Evolutionary conservation across 352 stramenopile genomes (phyloP).

Genomic region (Pythium myriotylum): DNA sequence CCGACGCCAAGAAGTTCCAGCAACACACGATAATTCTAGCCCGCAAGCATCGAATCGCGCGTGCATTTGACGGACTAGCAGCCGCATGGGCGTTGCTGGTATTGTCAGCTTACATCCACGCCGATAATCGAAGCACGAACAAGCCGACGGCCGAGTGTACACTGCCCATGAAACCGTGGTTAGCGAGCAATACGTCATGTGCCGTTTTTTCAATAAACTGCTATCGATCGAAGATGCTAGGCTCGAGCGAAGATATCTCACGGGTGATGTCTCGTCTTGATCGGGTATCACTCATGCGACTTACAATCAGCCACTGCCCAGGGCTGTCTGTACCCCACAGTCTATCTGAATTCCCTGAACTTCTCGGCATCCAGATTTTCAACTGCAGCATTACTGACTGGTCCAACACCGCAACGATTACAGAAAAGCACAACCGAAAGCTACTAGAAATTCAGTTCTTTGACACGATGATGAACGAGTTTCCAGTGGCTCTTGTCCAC

Average conservation of each 20-base stretch:
- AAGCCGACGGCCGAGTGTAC: neutral
- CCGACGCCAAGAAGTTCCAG: neutral
- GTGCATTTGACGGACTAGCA: neutral
- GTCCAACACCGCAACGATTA: neutral
- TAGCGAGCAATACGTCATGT: constrained; percentile 12
- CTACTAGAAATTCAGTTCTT: neutral
- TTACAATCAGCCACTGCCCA: constrained; percentile 22
- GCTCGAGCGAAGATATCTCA: neutral
- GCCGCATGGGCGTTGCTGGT: neutral
- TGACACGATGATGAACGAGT: constrained; percentile 7
- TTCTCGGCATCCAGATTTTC: constrained; percentile 12
- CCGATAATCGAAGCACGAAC: neutral
- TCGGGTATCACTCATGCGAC: neutral
- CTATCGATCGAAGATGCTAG: constrained; percentile 6
- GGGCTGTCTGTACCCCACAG: constrained; percentile 7
- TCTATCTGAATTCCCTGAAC: constrained; percentile 14
- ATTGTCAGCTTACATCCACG: neutral
- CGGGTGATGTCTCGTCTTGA: constrained; percentile 5
- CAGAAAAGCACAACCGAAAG: neutral
- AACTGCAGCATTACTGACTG: constrained; percentile 18
- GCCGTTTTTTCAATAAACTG: constrained; percentile 27
- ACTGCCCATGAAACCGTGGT: constrained; percentile 16
- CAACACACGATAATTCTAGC: neutral
- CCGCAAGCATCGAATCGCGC: neutral
- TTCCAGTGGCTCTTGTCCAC: constrained; percentile 7